A percentile compares a stretch with the other conserved stretches of the same genome.
Conservation (phyloP, 306 rosid genomes). For the Hylodesmum podocarpum region DNA sequence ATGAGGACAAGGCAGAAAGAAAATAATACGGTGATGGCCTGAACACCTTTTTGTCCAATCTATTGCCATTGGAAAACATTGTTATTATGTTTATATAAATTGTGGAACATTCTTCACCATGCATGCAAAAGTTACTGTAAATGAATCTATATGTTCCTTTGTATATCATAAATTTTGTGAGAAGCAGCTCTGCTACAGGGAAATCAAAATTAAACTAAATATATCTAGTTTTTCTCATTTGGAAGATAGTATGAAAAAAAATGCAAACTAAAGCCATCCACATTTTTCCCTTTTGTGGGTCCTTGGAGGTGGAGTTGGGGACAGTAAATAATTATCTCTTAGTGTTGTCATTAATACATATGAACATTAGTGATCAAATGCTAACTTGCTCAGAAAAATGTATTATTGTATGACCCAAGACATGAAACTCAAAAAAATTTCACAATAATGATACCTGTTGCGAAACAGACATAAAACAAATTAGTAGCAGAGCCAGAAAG, state of each 20-base stretch:
- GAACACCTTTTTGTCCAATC: no score
- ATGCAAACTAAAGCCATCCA: not conserved
- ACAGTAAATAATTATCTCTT: not conserved
- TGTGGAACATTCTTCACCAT: not conserved
- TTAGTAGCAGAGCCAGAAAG: not conserved
- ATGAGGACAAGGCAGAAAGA: no score
- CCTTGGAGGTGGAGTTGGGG: not conserved
- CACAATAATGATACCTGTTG: not conserved
- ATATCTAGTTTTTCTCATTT: not conserved
- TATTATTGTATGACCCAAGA: not conserved
- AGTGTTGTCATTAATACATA: not conserved
- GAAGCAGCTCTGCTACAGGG: not conserved
- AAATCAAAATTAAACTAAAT: slow-evolving; percentile 7
- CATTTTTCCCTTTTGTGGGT: not conserved
- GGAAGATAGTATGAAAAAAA: not conserved
- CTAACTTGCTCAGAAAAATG: not conserved
- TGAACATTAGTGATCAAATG: not conserved
- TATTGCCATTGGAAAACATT: no score
- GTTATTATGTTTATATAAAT: not conserved
- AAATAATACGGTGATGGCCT: no score
- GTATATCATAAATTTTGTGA: not conserved
- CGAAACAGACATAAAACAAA: not conserved
- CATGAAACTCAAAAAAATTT: not conserved
- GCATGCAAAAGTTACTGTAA: not conserved
- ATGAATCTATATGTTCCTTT: not conserved